Conservation (phyloP, 352 stramenopile species). For the Elongisporangium undulatum region DNA sequence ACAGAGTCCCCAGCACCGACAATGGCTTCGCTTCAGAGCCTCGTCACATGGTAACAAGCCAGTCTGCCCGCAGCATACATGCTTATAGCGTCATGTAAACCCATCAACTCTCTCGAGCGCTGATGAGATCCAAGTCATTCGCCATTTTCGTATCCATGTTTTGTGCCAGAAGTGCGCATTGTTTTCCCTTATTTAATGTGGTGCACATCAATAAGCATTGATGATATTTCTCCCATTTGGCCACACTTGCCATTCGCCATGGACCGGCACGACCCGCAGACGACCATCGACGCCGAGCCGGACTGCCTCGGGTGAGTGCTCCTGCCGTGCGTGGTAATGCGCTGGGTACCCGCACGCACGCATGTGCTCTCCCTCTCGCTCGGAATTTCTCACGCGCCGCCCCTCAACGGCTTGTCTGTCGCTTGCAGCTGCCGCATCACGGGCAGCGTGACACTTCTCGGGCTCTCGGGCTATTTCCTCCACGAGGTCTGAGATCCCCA, state of each 20-base stretch:
- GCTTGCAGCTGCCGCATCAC: constrained; percentile 50
- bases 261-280: background rate
- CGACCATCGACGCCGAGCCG: background rate
- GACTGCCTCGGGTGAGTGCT: constrained; percentile 24
- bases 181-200: background rate
- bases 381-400: background rate
- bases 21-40: background rate
- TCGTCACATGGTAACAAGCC: background rate
- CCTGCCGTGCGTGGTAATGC: background rate
- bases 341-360: background rate
- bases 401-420: background rate
- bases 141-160: background rate
- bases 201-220: background rate
- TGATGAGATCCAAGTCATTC: too few species aligned
- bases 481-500: constrained; percentile 25
- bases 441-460: constrained; percentile 43
- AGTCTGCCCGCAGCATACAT: too few species aligned
- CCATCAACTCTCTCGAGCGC: too few species aligned
- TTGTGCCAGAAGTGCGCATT: too few species aligned
- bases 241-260: background rate
- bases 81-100: background rate
- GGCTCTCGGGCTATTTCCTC: constrained; percentile 52
- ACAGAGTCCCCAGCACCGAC: background rate
- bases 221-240: background rate
- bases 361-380: background rate